These are phyloP conservation scores for Euptelea pleiosperma DNA, from an alignment of 164 flowering plant genomes.

Conservation along the genomic window DNA sequence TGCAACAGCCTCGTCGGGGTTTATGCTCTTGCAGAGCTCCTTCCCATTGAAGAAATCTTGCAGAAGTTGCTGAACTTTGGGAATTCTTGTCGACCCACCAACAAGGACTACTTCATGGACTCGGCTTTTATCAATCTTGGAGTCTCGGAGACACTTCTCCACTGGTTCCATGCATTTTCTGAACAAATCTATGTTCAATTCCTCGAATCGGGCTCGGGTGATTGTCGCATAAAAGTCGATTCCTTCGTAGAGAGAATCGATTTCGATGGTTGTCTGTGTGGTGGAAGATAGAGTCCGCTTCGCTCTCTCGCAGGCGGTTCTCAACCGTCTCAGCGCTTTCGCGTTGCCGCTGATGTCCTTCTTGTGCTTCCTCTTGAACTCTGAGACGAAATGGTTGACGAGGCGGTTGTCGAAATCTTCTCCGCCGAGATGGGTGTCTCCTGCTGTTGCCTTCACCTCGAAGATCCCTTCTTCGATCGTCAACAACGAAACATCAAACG, in stretches of 20 bases:
- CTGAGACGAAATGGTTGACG: slow-evolving; percentile 24
- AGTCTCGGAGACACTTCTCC: slow-evolving; percentile 23
- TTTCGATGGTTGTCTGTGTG: slow-evolving; percentile 20
- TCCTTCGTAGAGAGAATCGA: slow-evolving; percentile 28
- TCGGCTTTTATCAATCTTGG: slow-evolving; percentile 18
- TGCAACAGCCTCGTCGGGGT: slow-evolving; percentile 27
- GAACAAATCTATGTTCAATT: slow-evolving; percentile 27
- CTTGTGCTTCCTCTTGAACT: slow-evolving; percentile 29
- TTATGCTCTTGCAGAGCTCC: slow-evolving; percentile 26
- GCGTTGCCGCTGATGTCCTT: slow-evolving; percentile 29
- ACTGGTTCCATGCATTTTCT: slow-evolving; percentile 30
- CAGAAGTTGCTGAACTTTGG: slow-evolving; percentile 25
- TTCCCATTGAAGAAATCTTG: slow-evolving; percentile 31
- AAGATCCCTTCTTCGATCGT: slow-evolving; percentile 31
- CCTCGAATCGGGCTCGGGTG: slow-evolving; percentile 27
- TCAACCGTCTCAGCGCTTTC: slow-evolving; percentile 24
- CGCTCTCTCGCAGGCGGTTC: slow-evolving; percentile 25
- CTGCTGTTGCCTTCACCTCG: slow-evolving; percentile 31
- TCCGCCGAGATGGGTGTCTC: slow-evolving; percentile 30
- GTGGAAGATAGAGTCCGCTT: slow-evolving; percentile 28
- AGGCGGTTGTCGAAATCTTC: slow-evolving; percentile 27
- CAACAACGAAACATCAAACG: slow-evolving; percentile 27
- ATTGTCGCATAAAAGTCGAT: slow-evolving; percentile 27
- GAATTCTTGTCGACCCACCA: slow-evolving; percentile 27
- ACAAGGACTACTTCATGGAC: slow-evolving; percentile 28